Percentiles rank a stretch among this genome's conserved stretches.
Conservation (phyloP, 1,284 basidiomycete species). For the Pascua guehoae region DNA sequence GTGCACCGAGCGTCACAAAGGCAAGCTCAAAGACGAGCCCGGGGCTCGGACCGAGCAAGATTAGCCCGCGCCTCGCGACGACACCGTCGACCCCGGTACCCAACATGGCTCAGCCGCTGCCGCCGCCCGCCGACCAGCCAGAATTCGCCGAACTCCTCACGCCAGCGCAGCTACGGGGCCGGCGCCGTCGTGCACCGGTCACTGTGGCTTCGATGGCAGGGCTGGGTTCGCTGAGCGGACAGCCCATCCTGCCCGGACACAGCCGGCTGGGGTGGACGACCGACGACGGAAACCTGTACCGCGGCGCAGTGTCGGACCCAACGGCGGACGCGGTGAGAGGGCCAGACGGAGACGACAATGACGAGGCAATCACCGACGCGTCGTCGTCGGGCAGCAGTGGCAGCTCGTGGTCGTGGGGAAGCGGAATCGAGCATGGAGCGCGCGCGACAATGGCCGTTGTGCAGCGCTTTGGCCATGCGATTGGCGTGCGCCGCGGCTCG, state of each 20-base stretch:
- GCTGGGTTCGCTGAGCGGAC: slow-evolving; percentile 4
- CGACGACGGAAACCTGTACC: slow-evolving; percentile 41
- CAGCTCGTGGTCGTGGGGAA: slow-evolving; percentile 32
- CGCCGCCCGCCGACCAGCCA: slow-evolving; percentile 20
- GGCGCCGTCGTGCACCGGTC: slow-evolving; percentile 11
- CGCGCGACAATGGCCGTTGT: slow-evolving; percentile 38
- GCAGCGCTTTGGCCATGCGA: slow-evolving; percentile 41
- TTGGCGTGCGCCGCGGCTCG: slow-evolving; percentile 38
- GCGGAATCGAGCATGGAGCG: slow-evolving; percentile 29
- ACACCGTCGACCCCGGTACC: slow-evolving; percentile 6
- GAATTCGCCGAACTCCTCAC: slow-evolving; percentile 44
- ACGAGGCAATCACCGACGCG: slow-evolving; percentile 31
- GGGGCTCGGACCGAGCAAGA: no score
- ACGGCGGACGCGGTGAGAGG: slow-evolving; percentile 8
- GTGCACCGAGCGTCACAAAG: no score
- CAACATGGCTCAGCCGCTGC: slow-evolving; percentile 9
- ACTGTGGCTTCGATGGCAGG: neutral
- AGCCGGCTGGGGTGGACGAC: slow-evolving; percentile 39
- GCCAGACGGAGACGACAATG: slow-evolving; percentile 17
- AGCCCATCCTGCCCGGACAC: slow-evolving; percentile 23
- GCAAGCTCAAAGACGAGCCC: no score
- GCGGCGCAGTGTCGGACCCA: slow-evolving; percentile 40
- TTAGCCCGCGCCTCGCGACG: neutral
- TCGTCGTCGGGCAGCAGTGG: slow-evolving; percentile 29
- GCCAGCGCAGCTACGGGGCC: slow-evolving; percentile 29